A percentile compares a stretch with the other conserved stretches of the same genome.
Conservation (phyloP, 208 protist genomes). For the Lotmaria passim region DNA sequence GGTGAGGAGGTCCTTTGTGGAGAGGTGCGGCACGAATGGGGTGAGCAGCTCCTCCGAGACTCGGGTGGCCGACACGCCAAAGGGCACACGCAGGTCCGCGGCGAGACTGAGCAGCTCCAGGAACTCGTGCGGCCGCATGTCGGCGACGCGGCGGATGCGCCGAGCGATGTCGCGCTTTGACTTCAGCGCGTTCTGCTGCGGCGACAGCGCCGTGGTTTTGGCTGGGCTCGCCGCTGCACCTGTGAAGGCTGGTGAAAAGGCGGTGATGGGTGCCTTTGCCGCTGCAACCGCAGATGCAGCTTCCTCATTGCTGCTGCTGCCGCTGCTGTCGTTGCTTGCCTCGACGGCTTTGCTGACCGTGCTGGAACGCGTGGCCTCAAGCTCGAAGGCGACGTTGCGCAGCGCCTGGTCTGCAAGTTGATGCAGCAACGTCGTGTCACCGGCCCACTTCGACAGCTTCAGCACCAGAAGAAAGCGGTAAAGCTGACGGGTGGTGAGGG, state of each 20-base stretch:
- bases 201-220: not conserved
- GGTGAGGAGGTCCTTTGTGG: constrained; percentile 40
- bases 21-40: constrained; percentile 57
- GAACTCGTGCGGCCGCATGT: constrained; percentile 50
- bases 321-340: not conserved
- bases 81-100: constrained; percentile 64
- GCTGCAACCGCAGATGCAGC: not conserved
- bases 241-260: not conserved
- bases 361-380: constrained; percentile 34
- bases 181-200: not conserved
- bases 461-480: constrained; percentile 73
- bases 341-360: not conserved
- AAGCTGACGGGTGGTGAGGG: constrained; percentile 76
- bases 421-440: constrained; percentile 47
- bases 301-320: not conserved
- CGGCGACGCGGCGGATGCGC: constrained; percentile 44
- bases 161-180: constrained; percentile 16
- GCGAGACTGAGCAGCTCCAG: constrained; percentile 64
- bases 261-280: not conserved
- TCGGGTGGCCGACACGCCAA: constrained; percentile 41
- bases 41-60: constrained; percentile 57
- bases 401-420: constrained; percentile 68
- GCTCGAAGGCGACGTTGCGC: constrained; percentile 81
- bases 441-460: constrained; percentile 54
- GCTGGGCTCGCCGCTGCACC: not conserved